A percentile compares a stretch with the other conserved stretches of the same genome.
Evolutionary conservation across 1,139 yeast species (phyloP).

Genomic region (Saccharomyces hybrid): DNA sequence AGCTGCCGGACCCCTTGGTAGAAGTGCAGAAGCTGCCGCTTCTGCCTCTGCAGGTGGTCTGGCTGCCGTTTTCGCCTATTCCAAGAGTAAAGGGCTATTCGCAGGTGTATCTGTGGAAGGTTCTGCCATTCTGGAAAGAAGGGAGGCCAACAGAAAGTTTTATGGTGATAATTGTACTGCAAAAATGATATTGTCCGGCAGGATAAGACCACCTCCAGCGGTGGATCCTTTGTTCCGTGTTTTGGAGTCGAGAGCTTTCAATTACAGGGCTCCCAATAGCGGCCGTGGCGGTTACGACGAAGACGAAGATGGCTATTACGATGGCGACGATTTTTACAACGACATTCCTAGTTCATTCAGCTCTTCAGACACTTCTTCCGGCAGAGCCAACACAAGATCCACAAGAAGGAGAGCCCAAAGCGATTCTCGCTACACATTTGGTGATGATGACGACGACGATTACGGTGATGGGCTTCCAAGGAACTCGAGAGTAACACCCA

Average conservation of each 20-base stretch:
- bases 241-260: slow-evolving; percentile 78
- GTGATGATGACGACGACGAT: slow-evolving; percentile 8
- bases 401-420: slow-evolving; percentile 26
- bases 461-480: slow-evolving; percentile 4
- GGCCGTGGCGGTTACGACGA: slow-evolving; percentile 58
- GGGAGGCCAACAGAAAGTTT: slow-evolving; percentile 93
- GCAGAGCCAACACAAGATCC: slow-evolving; percentile 26
- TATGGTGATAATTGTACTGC: slow-evolving; percentile 87
- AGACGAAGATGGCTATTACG: slow-evolving; percentile 27
- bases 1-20: slow-evolving; percentile 97
- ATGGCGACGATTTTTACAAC: slow-evolving; percentile 27
- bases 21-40: slow-evolving; percentile 97
- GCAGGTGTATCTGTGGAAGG: slow-evolving; percentile 98
- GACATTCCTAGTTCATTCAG: slow-evolving; percentile 32
- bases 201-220: slow-evolving; percentile 89
- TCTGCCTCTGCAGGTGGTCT: slow-evolving; percentile 83
- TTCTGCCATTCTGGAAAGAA: slow-evolving; percentile 85
- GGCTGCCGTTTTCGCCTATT: slow-evolving; percentile 87
- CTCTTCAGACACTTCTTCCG: slow-evolving; percentile 18
- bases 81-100: slow-evolving; percentile 92
- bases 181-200: slow-evolving; percentile 69
- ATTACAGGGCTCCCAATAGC: slow-evolving; percentile 41
- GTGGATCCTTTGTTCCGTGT: slow-evolving; percentile 83
- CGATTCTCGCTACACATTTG: slow-evolving; percentile 31
- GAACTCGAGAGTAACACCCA: slow-evolving; percentile 3